Evolutionary conservation across 2,329 filamentous ascomycete species (phyloP).

Genomic region (Colletotrichum sp.): DNA sequence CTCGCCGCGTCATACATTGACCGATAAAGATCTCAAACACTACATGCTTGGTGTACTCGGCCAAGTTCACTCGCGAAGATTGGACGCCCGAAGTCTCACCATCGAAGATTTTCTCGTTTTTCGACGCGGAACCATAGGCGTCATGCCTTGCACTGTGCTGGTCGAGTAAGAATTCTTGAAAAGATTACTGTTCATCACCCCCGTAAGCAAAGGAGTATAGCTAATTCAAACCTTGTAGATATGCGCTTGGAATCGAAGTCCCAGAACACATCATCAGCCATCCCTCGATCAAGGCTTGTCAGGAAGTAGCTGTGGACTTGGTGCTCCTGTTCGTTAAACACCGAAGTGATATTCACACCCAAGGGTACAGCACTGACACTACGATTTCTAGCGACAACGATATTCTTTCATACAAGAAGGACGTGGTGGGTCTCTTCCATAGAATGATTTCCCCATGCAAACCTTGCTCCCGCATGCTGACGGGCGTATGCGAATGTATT

Average conservation of each 20-base stretch:
- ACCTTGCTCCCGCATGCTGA: too few relatives aligned
- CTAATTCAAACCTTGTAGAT: neutral
- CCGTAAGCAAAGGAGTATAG: neutral
- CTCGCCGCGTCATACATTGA: neutral
- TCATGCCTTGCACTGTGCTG: neutral
- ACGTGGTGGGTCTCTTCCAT: neutral
- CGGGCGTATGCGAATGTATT: too few relatives aligned
- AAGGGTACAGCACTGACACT: neutral
- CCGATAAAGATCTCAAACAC: neutral
- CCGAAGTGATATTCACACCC: neutral
- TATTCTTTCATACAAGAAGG: neutral
- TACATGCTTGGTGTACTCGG: neutral
- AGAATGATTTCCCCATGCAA: too few relatives aligned
- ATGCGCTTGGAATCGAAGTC: neutral
- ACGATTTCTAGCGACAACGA: neutral
- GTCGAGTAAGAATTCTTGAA: neutral
- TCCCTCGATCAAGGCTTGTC: neutral
- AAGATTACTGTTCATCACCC: neutral
- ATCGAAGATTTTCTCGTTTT: neutral
- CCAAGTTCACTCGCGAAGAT: neutral
- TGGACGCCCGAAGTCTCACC: neutral
- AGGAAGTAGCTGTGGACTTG: neutral
- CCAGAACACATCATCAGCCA: neutral
- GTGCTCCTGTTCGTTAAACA: neutral
- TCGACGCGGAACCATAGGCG: neutral